Evolutionary conservation across 2,329 filamentous ascomycete species (phyloP).

Genomic region (Calonectria montana): DNA sequence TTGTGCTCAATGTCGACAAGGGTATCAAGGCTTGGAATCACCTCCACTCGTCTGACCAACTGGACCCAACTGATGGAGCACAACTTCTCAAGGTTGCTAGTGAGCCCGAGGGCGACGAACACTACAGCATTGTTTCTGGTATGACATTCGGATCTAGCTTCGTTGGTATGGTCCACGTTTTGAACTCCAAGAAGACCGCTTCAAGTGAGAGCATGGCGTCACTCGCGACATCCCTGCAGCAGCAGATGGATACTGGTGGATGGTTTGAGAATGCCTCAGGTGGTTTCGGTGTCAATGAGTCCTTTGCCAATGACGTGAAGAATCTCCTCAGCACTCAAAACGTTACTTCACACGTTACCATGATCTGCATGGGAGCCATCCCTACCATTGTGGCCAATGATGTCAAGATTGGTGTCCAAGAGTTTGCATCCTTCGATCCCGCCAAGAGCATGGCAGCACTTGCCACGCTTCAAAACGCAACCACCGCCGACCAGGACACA

Average conservation of each 20-base stretch:
- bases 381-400: slow-evolving; percentile 14
- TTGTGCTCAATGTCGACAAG: slow-evolving; percentile 31
- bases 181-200: neutral
- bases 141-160: slow-evolving; percentile 18
- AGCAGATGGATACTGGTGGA: slow-evolving; percentile 5
- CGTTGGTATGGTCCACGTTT: slow-evolving; percentile 23
- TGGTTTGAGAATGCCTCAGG: slow-evolving; percentile 15
- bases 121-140: slow-evolving; percentile 18
- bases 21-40: slow-evolving; percentile 30
- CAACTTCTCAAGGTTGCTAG: neutral
- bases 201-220: slow-evolving; percentile 1
- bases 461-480: slow-evolving; percentile 12
- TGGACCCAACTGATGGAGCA: neutral
- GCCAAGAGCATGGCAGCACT: slow-evolving; percentile 8
- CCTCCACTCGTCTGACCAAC: slow-evolving; percentile 4
- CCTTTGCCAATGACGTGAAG: slow-evolving; percentile 25
- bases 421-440: slow-evolving; percentile 13
- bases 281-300: slow-evolving; percentile 9
- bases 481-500: neutral
- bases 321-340: slow-evolving; percentile 32
- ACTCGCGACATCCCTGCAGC: slow-evolving; percentile 5
- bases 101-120: neutral
- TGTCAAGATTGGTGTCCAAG: slow-evolving; percentile 10
- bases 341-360: slow-evolving; percentile 19
- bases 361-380: slow-evolving; percentile 22